phyloP scores from a whole-genome alignment of 1,284 basidiomycete genomes.

The Polyporus tsugae region DNA sequence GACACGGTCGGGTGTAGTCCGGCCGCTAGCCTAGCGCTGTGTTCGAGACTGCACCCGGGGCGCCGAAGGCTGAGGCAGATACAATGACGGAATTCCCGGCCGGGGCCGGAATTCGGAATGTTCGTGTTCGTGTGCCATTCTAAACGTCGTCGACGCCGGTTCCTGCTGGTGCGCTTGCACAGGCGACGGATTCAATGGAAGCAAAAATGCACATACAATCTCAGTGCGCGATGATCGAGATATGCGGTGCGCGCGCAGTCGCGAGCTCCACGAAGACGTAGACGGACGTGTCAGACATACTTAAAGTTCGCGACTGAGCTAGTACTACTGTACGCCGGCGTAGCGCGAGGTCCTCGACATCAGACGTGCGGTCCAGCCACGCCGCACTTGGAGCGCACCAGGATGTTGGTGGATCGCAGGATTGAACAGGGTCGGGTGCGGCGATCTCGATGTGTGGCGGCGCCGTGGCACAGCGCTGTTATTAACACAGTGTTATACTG shows the following conservation, averaged over 20 bases:
- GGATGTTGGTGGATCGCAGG: not conserved
- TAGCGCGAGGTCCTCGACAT: not conserved
- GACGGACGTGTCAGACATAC: not conserved
- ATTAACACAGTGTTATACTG: not conserved
- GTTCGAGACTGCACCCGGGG: not conserved
- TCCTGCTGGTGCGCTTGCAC: not conserved
- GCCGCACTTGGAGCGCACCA: not conserved
- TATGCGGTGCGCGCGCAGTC: not conserved
- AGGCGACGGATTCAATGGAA: not conserved
- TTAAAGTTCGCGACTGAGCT: not conserved
- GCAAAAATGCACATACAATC: not conserved
- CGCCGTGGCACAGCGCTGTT: not conserved
- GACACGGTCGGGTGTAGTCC: not conserved
- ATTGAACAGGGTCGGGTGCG: not conserved
- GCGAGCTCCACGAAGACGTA: slow-evolving; percentile 2
- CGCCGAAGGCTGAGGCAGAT: not conserved
- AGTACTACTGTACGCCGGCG: not conserved
- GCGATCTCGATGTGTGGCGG: slow-evolving; percentile 4
- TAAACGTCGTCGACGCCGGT: not conserved
- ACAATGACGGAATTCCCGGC: not conserved
- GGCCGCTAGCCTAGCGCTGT: not conserved
- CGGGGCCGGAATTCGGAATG: not conserved
- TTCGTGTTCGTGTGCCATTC: not conserved
- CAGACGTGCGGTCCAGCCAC: not conserved
- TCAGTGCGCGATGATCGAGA: not conserved